Conservation (phyloP, 2,329 filamentous ascomycete species). For the Alternaria gaisen region DNA sequence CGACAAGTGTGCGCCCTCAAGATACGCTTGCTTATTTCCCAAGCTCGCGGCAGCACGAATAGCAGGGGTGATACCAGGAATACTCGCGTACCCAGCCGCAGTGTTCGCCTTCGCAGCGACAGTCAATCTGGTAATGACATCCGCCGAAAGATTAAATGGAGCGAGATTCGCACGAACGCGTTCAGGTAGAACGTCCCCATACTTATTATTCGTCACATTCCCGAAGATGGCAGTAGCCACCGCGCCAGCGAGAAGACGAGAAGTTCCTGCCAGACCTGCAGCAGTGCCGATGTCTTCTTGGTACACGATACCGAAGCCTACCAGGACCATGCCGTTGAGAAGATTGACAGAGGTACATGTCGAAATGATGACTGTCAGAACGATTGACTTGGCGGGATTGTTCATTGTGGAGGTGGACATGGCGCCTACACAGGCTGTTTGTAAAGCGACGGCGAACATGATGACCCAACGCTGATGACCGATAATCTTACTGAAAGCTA, state of each 20-base stretch:
- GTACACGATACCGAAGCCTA: constrained; percentile 42
- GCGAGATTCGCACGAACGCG: constrained; percentile 28
- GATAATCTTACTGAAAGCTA: constrained; percentile 39
- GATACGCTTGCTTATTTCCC: constrained; percentile 42
- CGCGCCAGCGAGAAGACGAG: constrained; percentile 38
- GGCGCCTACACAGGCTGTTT: constrained; percentile 41
- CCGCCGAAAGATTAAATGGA: constrained; percentile 27
- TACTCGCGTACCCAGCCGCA: constrained; percentile 35
- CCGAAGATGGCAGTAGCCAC: constrained; percentile 41
- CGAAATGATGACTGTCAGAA: constrained; percentile 41
- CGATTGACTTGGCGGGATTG: constrained; percentile 36
- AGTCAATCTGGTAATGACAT: constrained; percentile 26
- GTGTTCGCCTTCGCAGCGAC: constrained; percentile 34
- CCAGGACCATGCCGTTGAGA: constrained; percentile 41
- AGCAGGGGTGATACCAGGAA: constrained; percentile 41
- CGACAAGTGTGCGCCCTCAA: constrained; percentile 34
- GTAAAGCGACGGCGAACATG: constrained; percentile 35
- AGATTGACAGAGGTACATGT: constrained; percentile 40
- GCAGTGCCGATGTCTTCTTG: constrained; percentile 45
- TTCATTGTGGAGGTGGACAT: constrained; percentile 37
- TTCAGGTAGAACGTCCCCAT: constrained; percentile 22
- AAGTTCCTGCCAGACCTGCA: constrained; percentile 41
- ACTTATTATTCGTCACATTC: constrained; percentile 43
- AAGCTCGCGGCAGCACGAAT: constrained; percentile 37
- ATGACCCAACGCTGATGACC: constrained; percentile 43